Evolutionary conservation across 257 asterid genomes (phyloP).

Genomic region (Lycium ferocissimum): DNA sequence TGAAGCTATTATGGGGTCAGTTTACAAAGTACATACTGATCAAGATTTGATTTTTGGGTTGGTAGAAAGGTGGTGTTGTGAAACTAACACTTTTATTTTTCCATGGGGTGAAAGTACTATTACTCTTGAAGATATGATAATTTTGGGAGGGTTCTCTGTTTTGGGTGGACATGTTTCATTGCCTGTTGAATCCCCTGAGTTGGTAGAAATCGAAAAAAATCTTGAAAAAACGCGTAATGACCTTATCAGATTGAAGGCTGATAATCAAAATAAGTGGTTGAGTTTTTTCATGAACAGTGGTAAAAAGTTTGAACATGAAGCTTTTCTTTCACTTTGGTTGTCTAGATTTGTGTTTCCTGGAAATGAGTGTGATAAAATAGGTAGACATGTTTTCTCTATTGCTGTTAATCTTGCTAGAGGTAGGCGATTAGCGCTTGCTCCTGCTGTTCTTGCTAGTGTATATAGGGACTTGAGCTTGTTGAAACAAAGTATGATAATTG

Average conservation of each 20-base stretch:
- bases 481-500: constrained; percentile 36
- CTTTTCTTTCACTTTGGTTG: constrained; percentile 52
- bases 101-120: constrained; percentile 61
- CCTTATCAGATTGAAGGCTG: background rate
- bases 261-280: constrained; percentile 39
- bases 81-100: constrained; percentile 48
- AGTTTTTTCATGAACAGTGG: constrained; percentile 36
- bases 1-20: constrained; percentile 42
- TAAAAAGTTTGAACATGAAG: constrained; percentile 44
- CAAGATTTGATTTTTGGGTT: constrained; percentile 40
- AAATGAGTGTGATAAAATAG: constrained; percentile 29
- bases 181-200: constrained; percentile 25
- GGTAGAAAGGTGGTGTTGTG: constrained; percentile 49
- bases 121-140: constrained; percentile 49
- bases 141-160: constrained; percentile 52
- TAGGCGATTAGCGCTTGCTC: constrained; percentile 49
- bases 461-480: constrained; percentile 50
- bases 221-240: background rate
- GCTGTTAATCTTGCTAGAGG: constrained; percentile 51
- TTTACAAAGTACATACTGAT: constrained; percentile 24
- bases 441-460: constrained; percentile 47
- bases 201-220: background rate
- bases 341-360: constrained; percentile 52
- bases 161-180: constrained; percentile 40
- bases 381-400: constrained; percentile 32